These are phyloP conservation scores for Termitomyces sp. DNA, from an alignment of 768 basidiomycete species.

Conservation along the genomic window DNA sequence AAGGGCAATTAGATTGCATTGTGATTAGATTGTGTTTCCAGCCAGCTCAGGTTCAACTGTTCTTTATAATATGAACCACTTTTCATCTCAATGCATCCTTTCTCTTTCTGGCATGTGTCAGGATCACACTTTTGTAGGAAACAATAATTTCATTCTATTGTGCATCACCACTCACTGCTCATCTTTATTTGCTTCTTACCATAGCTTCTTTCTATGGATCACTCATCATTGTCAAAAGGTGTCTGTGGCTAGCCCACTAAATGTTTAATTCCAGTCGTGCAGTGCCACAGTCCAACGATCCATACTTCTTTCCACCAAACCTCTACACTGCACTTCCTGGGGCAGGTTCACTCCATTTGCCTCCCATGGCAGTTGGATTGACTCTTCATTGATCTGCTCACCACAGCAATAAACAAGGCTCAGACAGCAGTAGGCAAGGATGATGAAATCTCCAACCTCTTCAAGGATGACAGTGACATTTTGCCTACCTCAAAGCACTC, in stretches of 20 bases:
- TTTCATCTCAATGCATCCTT: too few relatives aligned
- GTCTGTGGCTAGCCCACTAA: conserved; percentile 5
- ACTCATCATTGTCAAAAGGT: conserved; percentile 4
- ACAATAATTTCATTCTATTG: too few relatives aligned
- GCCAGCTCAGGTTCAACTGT: too few relatives aligned
- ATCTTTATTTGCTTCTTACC: not conserved
- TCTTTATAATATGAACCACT: too few relatives aligned
- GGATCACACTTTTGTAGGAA: too few relatives aligned
- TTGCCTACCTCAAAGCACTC: conserved; percentile 7
- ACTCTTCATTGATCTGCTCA: conserved; percentile 32
- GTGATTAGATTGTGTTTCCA: too few relatives aligned
- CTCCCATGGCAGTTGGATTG: conserved; percentile 14
- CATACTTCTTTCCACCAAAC: conserved; percentile 5
- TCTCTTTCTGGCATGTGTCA: too few relatives aligned
- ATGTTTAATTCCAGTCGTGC: conserved; percentile 4
- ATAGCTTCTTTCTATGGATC: conserved; percentile 1
- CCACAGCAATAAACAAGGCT: conserved; percentile 21
- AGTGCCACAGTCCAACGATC: not conserved
- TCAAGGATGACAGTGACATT: conserved; percentile 28
- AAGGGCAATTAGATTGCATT: too few relatives aligned
- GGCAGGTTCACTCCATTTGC: conserved; percentile 23
- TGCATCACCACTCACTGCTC: not conserved
- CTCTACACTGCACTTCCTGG: conserved; percentile 8
- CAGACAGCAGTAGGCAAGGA: conserved; percentile 33
- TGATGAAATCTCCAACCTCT: conserved; percentile 27